These are phyloP conservation scores for Chaetomiaceae sp. DNA, from an alignment of 2,329 filamentous ascomycete species.

Conservation along the genomic window DNA sequence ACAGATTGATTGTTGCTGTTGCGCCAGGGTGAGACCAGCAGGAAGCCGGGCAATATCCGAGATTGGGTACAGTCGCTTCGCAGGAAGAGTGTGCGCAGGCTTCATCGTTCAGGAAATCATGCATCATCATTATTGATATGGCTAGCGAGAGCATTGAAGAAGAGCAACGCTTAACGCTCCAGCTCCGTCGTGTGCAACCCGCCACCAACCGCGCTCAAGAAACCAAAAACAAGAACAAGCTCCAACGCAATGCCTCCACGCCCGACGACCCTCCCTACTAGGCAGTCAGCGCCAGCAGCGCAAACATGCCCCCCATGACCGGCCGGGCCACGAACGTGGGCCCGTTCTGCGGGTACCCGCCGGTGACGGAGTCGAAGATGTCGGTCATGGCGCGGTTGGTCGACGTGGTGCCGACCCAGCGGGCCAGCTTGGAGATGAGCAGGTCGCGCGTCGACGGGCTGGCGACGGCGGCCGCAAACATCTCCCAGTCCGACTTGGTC, in stretches of 20 bases:
- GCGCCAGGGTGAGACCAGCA: too few species aligned
- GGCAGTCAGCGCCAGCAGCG: conserved; percentile 58
- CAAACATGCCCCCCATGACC: conserved; percentile 75
- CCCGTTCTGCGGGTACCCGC: conserved; percentile 56
- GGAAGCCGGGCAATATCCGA: too few species aligned
- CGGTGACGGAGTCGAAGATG: conserved; percentile 65
- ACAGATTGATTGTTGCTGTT: too few species aligned
- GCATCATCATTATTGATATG: neutral
- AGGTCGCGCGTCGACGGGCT: conserved; percentile 51
- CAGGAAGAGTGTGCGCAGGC: too few species aligned
- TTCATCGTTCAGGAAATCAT: too few species aligned
- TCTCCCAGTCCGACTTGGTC: conserved; percentile 83
- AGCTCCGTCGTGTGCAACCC: neutral
- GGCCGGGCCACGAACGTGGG: conserved; percentile 65
- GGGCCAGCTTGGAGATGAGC: conserved; percentile 63
- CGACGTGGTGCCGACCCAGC: conserved; percentile 68
- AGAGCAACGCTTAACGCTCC: neutral
- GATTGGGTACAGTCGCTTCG: too few species aligned
- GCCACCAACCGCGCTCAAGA: neutral
- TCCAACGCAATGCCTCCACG: neutral
- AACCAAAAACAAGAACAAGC: too few species aligned
- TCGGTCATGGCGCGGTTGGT: conserved; percentile 70
- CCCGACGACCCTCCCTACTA: neutral
- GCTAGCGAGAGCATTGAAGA: neutral
- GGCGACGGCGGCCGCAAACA: conserved; percentile 75